Evolutionary conservation across 75 land plant genomes (phyloP).

Genomic region (Pinus albicaulis): DNA sequence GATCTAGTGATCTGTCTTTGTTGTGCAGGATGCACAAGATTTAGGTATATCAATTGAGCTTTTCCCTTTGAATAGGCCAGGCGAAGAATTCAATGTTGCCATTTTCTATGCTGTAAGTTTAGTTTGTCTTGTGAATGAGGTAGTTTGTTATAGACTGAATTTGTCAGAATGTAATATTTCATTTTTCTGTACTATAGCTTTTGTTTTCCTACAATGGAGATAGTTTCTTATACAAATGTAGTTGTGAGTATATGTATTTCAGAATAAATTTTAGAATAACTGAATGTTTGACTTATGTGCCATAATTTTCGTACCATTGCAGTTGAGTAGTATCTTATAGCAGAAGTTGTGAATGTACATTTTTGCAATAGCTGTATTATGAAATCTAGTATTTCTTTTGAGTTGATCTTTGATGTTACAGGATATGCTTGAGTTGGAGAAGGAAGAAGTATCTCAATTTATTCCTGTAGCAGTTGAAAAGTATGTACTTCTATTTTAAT

Average conservation of each 20-base stretch:
- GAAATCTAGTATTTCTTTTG: background rate
- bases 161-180: background rate
- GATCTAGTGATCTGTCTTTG: background rate
- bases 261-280: too few species aligned
- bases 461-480: constrained; percentile 49
- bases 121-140: background rate
- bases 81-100: constrained; percentile 64
- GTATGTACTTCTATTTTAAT: constrained; percentile 22
- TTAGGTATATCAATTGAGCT: constrained; percentile 88
- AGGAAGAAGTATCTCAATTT: constrained; percentile 46
- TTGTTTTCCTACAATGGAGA: background rate
- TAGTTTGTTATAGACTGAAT: background rate
- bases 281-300: too few species aligned
- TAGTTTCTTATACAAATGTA: background rate
- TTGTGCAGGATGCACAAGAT: constrained; percentile 83
- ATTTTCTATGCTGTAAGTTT: constrained; percentile 75
- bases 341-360: background rate
- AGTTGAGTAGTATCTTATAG: background rate
- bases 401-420: constrained; percentile 9
- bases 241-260: too few species aligned
- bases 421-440: constrained; percentile 69
- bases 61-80: constrained; percentile 65
- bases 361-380: background rate
- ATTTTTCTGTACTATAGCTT: background rate
- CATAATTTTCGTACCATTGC: too few species aligned